Evolutionary conservation across 495 filamentous ascomycete species (phyloP).

Genomic region (Poronia punctata): DNA sequence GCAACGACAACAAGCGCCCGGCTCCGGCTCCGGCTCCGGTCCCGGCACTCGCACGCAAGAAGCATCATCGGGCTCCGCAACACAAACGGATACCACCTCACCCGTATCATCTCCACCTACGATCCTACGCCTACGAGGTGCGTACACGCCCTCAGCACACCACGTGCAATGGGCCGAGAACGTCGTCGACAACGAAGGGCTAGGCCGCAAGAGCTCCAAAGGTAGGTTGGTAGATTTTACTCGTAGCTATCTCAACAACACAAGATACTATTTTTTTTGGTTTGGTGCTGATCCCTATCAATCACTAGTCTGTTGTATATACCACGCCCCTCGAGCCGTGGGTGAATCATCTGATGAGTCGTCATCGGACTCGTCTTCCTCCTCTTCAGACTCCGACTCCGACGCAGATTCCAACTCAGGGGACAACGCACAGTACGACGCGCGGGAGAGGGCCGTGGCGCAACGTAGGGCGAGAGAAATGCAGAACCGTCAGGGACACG

Average conservation of each 20-base stretch:
- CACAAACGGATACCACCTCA: slow-evolving; percentile 14
- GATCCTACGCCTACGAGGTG: slow-evolving; percentile 42
- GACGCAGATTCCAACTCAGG: slow-evolving; percentile 29
- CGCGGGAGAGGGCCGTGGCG: slow-evolving; percentile 19
- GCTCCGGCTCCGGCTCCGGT: slow-evolving; percentile 5
- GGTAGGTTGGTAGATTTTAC: slow-evolving; percentile 40
- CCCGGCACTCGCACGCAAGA: slow-evolving; percentile 12
- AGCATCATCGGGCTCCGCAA: slow-evolving; percentile 14
- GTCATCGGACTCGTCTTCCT: slow-evolving; percentile 55
- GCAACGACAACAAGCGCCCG: slow-evolving; percentile 11
- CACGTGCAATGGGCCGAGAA: slow-evolving; percentile 87
- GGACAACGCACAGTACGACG: slow-evolving; percentile 18
- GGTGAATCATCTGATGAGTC: slow-evolving; percentile 83
- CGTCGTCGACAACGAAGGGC: slow-evolving; percentile 92
- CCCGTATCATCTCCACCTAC: slow-evolving; percentile 21
- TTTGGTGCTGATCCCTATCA: background rate
- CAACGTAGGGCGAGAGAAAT: slow-evolving; percentile 14
- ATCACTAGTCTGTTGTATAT: slow-evolving; percentile 88
- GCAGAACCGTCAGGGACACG: slow-evolving; percentile 29
- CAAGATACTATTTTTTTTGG: background rate
- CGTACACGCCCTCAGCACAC: slow-evolving; percentile 30
- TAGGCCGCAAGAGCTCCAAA: slow-evolving; percentile 92
- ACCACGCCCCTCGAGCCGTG: slow-evolving; percentile 74
- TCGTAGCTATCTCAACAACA: background rate
- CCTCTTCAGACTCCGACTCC: slow-evolving; percentile 37